These are phyloP conservation scores for Claviceps sp. DNA, from an alignment of 2,329 filamentous ascomycete species.

Conservation along the genomic window DNA sequence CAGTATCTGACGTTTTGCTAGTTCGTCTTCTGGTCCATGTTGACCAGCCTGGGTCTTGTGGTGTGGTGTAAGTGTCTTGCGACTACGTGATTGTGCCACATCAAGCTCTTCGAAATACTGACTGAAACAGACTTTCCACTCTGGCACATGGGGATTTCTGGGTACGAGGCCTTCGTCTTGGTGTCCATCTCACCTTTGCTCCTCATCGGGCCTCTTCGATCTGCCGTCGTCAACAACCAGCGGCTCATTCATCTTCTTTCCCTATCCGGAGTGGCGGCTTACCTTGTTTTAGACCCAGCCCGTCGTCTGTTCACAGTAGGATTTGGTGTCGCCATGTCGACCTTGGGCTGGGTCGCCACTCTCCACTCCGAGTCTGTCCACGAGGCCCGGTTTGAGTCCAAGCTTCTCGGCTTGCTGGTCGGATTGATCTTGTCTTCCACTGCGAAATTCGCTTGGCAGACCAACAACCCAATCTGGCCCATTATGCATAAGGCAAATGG, in stretches of 20 bases:
- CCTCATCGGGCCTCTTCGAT: conserved; percentile 58
- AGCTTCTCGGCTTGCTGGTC: conserved; percentile 65
- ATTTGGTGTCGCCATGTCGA: conserved; percentile 68
- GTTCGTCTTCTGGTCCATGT: conserved; percentile 92
- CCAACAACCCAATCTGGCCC: conserved; percentile 95
- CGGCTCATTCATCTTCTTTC: conserved; percentile 64
- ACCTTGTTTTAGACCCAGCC: conserved; percentile 58
- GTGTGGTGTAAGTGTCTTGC: conserved; percentile 69
- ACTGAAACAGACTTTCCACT: conserved; percentile 64
- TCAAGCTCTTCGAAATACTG: neutral
- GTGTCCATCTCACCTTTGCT: conserved; percentile 69
- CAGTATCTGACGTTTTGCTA: conserved; percentile 22
- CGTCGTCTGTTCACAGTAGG: conserved; percentile 68
- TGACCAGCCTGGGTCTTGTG: conserved; percentile 76
- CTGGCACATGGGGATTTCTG: conserved; percentile 98
- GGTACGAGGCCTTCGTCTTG: conserved; percentile 85
- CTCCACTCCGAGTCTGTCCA: conserved; percentile 68
- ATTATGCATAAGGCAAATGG: conserved; percentile 83
- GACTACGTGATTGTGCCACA: neutral
- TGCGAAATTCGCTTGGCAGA: conserved; percentile 84
- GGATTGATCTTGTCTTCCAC: conserved; percentile 77
- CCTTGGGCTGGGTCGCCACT: conserved; percentile 71
- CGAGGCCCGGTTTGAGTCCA: conserved; percentile 63
- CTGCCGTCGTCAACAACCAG: conserved; percentile 53
- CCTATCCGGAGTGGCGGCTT: conserved; percentile 66